Evolutionary conservation across 202 grass and related monocot genomes (phyloP).

Genomic region (Digitaria exilis): DNA sequence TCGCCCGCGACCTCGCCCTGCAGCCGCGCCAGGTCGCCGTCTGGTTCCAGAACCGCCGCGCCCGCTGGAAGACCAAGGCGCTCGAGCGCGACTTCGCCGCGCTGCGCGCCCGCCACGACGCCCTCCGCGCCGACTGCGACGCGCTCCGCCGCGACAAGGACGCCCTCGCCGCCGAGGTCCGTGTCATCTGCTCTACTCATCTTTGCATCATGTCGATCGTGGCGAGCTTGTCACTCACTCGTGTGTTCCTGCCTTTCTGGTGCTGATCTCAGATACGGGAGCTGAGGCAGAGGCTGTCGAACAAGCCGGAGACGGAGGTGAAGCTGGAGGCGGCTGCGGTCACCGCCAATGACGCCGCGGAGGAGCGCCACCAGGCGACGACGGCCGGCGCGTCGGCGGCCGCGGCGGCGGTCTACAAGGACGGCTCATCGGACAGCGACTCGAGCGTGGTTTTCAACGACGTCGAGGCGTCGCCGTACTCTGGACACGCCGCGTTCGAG

Average conservation of each 20-base stretch:
- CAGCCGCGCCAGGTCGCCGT: conserved; percentile 91
- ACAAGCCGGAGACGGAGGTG: conserved; percentile 28
- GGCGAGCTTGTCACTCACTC: background rate
- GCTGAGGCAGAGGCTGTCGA: conserved; percentile 61
- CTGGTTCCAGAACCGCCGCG: conserved; percentile 99
- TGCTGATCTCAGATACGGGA: conserved; percentile 62
- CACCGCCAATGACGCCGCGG: conserved; percentile 22
- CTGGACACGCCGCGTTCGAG: conserved; percentile 42
- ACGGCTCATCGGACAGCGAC: conserved; percentile 84
- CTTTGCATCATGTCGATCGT: background rate
- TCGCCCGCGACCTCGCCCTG: conserved; percentile 79
- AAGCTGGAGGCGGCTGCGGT: conserved; percentile 50
- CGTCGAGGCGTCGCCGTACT: conserved; percentile 56
- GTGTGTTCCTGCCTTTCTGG: background rate
- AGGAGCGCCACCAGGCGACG: conserved; percentile 25
- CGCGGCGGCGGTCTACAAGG: conserved; percentile 46
- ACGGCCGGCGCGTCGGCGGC: too few species aligned
- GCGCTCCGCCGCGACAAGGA: conserved; percentile 81
- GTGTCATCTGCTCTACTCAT: too few species aligned
- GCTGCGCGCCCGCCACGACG: conserved; percentile 68
- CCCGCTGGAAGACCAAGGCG: conserved; percentile 92
- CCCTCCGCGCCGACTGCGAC: conserved; percentile 76
- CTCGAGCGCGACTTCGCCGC: conserved; percentile 77
- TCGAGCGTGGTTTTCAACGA: conserved; percentile 81
- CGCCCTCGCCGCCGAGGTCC: conserved; percentile 70